phyloP scores from a whole-genome alignment of 768 basidiomycete species.

The Asterophora parasitica region DNA sequence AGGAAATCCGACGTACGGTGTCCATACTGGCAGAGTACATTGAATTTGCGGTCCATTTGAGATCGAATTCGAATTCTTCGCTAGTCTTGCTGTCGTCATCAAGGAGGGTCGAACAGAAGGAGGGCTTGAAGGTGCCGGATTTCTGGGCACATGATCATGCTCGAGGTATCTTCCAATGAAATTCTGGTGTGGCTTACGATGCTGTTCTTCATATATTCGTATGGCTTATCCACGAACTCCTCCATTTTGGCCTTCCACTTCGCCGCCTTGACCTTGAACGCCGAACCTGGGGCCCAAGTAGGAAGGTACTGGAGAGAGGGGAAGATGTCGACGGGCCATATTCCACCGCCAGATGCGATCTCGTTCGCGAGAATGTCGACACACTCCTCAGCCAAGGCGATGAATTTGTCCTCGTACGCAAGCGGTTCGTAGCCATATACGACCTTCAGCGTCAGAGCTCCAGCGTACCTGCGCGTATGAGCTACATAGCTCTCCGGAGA shows the following conservation, averaged over 20 bases:
- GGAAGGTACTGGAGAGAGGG: conserved; percentile 55
- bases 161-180: conserved; percentile 3
- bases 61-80: conserved; percentile 55
- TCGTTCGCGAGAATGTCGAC: conserved; percentile 36
- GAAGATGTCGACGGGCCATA: conserved; percentile 47
- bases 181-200: conserved; percentile 38
- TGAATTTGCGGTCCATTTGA: conserved; percentile 81
- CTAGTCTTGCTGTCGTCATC: conserved; percentile 39
- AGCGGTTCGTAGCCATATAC: conserved; percentile 56
- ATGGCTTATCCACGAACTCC: conserved; percentile 62
- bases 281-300: conserved; percentile 61
- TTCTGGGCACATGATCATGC: conserved; percentile 26
- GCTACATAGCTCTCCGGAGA: conserved; percentile 32
- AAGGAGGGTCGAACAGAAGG: conserved; percentile 50
- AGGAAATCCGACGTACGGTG: conserved; percentile 37
- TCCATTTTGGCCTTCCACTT: conserved; percentile 62
- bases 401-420: conserved; percentile 33
- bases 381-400: conserved; percentile 38
- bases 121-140: conserved; percentile 33
- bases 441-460: conserved; percentile 50
- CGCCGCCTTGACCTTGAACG: conserved; percentile 57
- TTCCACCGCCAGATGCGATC: conserved; percentile 39
- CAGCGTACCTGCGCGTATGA: conserved; percentile 49
- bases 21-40: conserved; percentile 70
- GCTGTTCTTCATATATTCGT: conserved; percentile 49